Percentiles rank a stretch among this genome's conserved stretches.
phyloP scores from a whole-genome alignment of 352 stramenopile genomes.

The Blastocystis sp. region DNA sequence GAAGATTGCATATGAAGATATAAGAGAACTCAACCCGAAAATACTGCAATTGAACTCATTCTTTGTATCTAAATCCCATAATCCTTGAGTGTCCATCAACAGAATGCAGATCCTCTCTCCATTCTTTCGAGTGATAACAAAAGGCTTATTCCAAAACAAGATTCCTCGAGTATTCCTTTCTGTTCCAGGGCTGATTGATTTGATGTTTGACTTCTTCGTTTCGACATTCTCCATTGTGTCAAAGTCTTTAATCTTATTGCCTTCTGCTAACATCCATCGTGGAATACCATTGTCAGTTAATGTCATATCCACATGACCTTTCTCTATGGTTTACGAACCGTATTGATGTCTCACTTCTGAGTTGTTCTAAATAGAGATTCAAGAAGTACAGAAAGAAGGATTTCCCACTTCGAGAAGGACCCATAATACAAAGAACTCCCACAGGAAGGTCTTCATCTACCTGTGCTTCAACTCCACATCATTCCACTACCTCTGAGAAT shows the following conservation, averaged over 20 bases:
- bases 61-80: background rate
- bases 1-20: background rate
- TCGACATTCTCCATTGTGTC: background rate
- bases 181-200: background rate
- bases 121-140: background rate
- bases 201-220: background rate
- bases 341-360: no score
- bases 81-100: background rate
- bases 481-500: no score
- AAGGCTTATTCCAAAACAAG: background rate
- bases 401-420: no score
- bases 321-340: no score
- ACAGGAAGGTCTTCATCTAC: no score
- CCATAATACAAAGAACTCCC: no score
- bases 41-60: background rate
- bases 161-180: background rate
- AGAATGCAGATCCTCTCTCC: background rate
- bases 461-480: no score
- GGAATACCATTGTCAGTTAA: background rate
- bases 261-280: background rate
- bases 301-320: background rate
- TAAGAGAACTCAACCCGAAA: background rate
- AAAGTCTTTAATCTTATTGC: background rate
- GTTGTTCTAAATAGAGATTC: no score
- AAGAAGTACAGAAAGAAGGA: no score